Conservation (phyloP, 2,329 filamentous ascomycete genomes). For the Diaporthe helianthi region DNA sequence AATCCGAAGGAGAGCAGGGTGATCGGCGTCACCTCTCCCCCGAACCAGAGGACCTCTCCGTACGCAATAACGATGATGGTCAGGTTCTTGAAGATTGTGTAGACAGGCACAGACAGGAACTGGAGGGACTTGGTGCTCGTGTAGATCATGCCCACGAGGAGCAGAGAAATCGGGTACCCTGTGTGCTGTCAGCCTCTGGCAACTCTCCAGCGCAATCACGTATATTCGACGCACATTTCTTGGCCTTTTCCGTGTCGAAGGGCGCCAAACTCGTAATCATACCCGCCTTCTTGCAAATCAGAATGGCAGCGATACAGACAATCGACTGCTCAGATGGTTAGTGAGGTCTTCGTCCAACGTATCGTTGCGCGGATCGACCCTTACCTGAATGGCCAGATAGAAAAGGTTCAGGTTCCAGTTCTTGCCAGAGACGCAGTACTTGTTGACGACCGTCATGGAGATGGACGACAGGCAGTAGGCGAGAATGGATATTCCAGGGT, state of each 20-base stretch:
- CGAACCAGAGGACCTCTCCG: constrained; percentile 98
- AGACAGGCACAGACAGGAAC: constrained; percentile 95
- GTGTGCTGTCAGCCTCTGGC: constrained; percentile 33
- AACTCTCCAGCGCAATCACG: background rate
- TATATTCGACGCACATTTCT: constrained; percentile 73
- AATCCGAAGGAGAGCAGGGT: constrained; percentile 92
- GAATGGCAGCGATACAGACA: constrained; percentile 86
- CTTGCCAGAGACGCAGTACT: constrained; percentile 91
- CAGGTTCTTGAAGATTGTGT: constrained; percentile 99
- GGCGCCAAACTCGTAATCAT: constrained; percentile 82
- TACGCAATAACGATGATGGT: constrained; percentile 99
- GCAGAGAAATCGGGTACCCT: constrained; percentile 97
- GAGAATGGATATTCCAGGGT: constrained; percentile 79
- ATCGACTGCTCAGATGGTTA: constrained; percentile 66
- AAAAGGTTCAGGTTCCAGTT: constrained; percentile 98
- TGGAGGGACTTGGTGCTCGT: constrained; percentile 95
- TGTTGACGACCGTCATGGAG: constrained; percentile 99
- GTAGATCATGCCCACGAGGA: constrained; percentile 99
- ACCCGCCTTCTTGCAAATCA: constrained; percentile 79
- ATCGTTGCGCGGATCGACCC: constrained; percentile 39
- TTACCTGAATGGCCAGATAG: constrained; percentile 89
- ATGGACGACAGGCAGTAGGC: constrained; percentile 97
- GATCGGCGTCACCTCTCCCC: constrained; percentile 86
- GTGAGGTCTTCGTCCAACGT: constrained; percentile 23
- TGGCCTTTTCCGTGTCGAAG: constrained; percentile 88